phyloP scores from a whole-genome alignment of 2,329 filamentous ascomycete species.

The Colletotrichum eleusines region DNA sequence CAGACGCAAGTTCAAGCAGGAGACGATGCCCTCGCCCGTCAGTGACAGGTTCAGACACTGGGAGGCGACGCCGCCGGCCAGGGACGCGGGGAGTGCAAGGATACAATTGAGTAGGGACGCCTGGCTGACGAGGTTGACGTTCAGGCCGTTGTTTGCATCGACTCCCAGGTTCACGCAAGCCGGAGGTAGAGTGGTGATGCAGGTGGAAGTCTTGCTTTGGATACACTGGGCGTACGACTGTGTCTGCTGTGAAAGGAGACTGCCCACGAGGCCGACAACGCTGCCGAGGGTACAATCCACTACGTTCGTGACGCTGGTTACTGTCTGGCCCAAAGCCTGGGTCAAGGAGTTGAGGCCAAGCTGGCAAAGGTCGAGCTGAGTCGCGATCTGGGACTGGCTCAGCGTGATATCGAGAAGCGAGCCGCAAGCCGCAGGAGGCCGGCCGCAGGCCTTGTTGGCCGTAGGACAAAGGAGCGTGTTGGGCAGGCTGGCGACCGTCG shows the following conservation, averaged over 20 bases:
- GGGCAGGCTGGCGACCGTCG: background rate
- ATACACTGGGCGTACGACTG: slow-evolving; percentile 14
- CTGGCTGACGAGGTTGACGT: background rate
- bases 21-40: slow-evolving; percentile 11
- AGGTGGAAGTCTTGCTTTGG: background rate
- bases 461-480: slow-evolving; percentile 1
- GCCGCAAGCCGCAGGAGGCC: slow-evolving; percentile 3
- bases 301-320: background rate
- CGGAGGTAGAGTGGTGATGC: slow-evolving; percentile 10
- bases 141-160: background rate
- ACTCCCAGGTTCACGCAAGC: slow-evolving; percentile 27
- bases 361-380: slow-evolving; percentile 11
- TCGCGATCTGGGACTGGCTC: background rate
- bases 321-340: background rate
- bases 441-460: background rate
- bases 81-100: slow-evolving; percentile 1
- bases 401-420: slow-evolving; percentile 14
- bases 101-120: slow-evolving; percentile 8
- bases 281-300: background rate
- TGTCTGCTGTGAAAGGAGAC: background rate
- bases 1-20: slow-evolving; percentile 31
- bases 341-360: background rate
- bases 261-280: background rate
- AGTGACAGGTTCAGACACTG: slow-evolving; percentile 24
- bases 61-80: slow-evolving; percentile 15